Evolutionary conservation across 1,284 basidiomycete genomes (phyloP), one percentile per base, ranked within the genome.

Genomic region (Ustilago tritici): DNA sequence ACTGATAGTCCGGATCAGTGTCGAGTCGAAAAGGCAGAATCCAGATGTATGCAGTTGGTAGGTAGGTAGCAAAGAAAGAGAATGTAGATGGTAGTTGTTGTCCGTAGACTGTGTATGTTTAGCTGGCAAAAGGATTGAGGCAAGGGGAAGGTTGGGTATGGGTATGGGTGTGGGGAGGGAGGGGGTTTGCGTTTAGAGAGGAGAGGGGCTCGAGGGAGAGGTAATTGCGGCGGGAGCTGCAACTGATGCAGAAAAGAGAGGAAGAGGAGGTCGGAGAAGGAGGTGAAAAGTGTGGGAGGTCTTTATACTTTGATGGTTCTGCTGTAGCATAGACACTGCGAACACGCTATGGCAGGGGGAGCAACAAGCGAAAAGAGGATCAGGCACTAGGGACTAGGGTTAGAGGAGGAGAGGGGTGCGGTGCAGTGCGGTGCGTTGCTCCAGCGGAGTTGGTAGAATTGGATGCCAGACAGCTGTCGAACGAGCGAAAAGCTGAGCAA

Each of bases 181-280:
- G 62, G 17, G 19, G 43, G 17, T 41, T 35, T n/a, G 47, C 60
- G n/a, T 47, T 31, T 35, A 40, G 50, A 40, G 43, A 63, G 54
- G 71, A 57, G 53, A 56, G 54, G 12, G 35, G 36, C 23, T 28
- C 23, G 53, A 64, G 56, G 32, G 52, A 23, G 31, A 10, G 52
- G 56, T 41, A 43, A 61, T 12, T 71, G 73, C 68, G 41, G 61
- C 56, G 53, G 47, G 36, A 59, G 65, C 69, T 71, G 74, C 69
- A 62, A 68, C 56, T 61, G 68, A 76, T 76, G 73, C n/a, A 35
- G 71, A 56, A 53, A 66, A 55, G 59, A 47, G 40, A 60, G 55
- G 54, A 59, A 57, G 54, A 54, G 63, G 46, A 47, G 28, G 32
- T 56, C 54, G 56, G 59, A 64, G 58, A 64, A 64, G 12, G 53